A percentile compares a stretch with the other conserved stretches of the same genome.
Conservation (phyloP, 352 stramenopile species). For the Pythium periplocum region DNA sequence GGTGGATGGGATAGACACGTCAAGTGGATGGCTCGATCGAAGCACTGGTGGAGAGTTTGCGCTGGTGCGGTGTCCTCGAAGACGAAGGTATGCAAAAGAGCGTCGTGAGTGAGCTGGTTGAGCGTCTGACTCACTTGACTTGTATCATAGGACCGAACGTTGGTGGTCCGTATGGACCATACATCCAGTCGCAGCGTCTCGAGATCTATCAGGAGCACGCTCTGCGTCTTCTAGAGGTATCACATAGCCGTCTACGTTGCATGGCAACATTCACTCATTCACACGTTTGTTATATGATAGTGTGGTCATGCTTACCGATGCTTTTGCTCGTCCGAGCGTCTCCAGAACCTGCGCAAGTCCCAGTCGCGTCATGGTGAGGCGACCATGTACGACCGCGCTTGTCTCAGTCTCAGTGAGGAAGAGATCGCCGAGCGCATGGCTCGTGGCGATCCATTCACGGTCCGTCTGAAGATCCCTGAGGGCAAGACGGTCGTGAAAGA, state of each 20-base stretch:
- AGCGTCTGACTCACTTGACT: conserved; percentile 3
- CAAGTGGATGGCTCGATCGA: conserved; percentile 84
- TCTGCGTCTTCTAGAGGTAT: conserved; percentile 79
- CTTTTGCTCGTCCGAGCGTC: conserved; percentile 95
- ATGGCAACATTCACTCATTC: background rate
- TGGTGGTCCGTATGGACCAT: conserved; percentile 90
- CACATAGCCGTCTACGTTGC: background rate
- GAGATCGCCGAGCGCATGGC: conserved; percentile 88
- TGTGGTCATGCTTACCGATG: conserved; percentile 94
- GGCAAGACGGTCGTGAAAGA: conserved; percentile 95
- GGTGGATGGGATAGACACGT: conserved; percentile 37
- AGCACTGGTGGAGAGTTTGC: conserved; percentile 80
- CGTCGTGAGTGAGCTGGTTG: no score
- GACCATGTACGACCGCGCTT: conserved; percentile 97
- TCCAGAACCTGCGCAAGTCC: conserved; percentile 89
- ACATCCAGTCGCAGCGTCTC: conserved; percentile 95
- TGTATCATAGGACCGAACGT: conserved; percentile 71
- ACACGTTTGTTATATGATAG: conserved; percentile 20
- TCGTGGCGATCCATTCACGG: conserved; percentile 85
- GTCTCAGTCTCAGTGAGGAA: conserved; percentile 88
- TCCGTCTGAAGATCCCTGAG: conserved; percentile 94
- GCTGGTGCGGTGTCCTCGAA: conserved; percentile 95
- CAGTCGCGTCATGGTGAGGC: conserved; percentile 86
- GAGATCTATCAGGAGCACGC: conserved; percentile 92
- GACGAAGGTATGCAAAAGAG: conserved; percentile 85